Conservation (phyloP, 352 stramenopile species). For the Phytophthora idaei region DNA sequence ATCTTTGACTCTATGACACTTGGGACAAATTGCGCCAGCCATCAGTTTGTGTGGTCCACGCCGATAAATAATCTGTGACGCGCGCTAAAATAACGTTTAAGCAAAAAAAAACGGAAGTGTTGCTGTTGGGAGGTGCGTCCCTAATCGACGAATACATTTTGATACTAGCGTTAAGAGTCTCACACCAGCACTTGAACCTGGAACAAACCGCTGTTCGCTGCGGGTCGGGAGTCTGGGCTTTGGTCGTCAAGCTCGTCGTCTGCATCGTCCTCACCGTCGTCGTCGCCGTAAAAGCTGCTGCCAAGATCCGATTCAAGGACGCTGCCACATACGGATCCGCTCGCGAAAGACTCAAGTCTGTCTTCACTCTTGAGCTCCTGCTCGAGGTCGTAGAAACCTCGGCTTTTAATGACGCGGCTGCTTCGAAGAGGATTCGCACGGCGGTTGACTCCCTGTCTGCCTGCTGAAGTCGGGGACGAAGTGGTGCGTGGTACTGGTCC, state of each 20-base stretch:
- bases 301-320: conserved; percentile 24
- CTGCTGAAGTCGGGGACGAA: conserved; percentile 35
- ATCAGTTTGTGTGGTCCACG: conserved; percentile 16
- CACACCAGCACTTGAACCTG: conserved; percentile 73
- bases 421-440: conserved; percentile 42
- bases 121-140: too few species aligned
- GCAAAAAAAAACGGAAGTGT: too few species aligned
- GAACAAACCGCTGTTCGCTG: conserved; percentile 51
- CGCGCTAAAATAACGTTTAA: not conserved
- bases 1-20: conserved; percentile 20
- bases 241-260: conserved; percentile 21
- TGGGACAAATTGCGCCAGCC: conserved; percentile 23
- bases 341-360: conserved; percentile 18
- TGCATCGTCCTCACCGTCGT: conserved; percentile 31
- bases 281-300: conserved; percentile 32
- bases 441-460: conserved; percentile 13
- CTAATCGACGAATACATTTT: conserved; percentile 12
- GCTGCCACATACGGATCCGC: conserved; percentile 28
- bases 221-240: conserved; percentile 5
- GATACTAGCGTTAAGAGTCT: conserved; percentile 6
- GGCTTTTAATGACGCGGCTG: conserved; percentile 79
- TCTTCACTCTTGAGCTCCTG: conserved; percentile 28
- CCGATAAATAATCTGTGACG: conserved; percentile 5
- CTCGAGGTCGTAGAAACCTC: conserved; percentile 76
- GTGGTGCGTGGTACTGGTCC: conserved; percentile 40